Evolutionary conservation across 2,329 filamentous ascomycete species (phyloP).

Genomic region (Monosporascus cannonballus): DNA sequence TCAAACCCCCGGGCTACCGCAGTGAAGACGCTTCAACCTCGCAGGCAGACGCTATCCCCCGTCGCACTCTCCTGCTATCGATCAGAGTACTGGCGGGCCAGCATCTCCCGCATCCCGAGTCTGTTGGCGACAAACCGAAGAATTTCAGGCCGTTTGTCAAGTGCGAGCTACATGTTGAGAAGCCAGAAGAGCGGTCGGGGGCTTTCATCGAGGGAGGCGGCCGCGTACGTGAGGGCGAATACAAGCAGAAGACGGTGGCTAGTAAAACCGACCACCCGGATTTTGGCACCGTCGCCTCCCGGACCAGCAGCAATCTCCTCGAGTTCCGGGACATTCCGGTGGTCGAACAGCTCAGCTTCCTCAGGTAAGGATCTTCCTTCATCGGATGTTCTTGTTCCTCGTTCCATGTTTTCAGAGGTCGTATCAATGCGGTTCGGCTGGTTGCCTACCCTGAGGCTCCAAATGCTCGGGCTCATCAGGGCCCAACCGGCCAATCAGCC

Average conservation of each 20-base stretch:
- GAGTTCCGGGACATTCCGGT: constrained; percentile 54
- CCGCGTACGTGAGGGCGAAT: constrained; percentile 48
- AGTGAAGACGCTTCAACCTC: constrained; percentile 33
- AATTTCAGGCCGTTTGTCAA: constrained; percentile 69
- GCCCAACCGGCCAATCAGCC: constrained; percentile 10
- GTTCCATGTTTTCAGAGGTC: constrained; percentile 4
- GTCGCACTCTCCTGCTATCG: constrained; percentile 56
- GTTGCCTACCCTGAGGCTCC: constrained; percentile 12
- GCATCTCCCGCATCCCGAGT: constrained; percentile 56
- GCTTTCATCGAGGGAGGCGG: constrained; percentile 32
- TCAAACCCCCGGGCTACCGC: constrained; percentile 75
- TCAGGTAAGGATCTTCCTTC: constrained; percentile 50
- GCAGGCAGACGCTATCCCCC: constrained; percentile 40
- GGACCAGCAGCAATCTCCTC: constrained; percentile 39
- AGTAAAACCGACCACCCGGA: constrained; percentile 56
- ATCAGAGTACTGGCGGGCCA: constrained; percentile 75
- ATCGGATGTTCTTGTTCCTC: constrained; percentile 2
- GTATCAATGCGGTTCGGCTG: constrained; percentile 5
- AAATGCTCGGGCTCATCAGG: constrained; percentile 9
- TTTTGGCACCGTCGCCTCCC: constrained; percentile 39
- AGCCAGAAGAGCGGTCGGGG: constrained; percentile 31
- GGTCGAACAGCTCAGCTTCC: constrained; percentile 64
- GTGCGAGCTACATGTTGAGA: constrained; percentile 76
- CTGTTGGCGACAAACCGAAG: constrained; percentile 41
- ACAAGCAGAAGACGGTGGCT: constrained; percentile 53